Evolutionary conservation across 352 stramenopile species (phyloP).

Genomic region (Phytophthora macrochlamydospora): DNA sequence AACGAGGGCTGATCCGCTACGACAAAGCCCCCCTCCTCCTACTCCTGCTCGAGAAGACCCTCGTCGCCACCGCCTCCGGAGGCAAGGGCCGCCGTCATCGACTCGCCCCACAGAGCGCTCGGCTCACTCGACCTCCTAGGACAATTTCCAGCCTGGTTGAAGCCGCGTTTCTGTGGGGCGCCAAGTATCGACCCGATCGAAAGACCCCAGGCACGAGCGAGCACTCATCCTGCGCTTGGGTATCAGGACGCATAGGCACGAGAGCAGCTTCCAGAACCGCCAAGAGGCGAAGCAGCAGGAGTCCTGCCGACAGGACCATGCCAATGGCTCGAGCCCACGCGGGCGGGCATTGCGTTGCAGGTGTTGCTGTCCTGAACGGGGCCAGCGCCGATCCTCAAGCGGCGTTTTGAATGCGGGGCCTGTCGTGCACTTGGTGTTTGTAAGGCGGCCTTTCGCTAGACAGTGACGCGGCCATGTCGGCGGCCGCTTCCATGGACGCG

Average conservation of each 20-base stretch:
- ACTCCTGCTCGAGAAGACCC: too few relatives aligned
- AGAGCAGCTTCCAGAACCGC: background rate
- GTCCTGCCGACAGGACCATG: background rate
- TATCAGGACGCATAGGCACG: background rate
- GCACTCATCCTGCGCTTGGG: background rate
- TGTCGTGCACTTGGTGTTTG: conserved; percentile 1
- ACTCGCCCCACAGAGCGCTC: too few relatives aligned
- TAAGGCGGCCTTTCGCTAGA: conserved; percentile 7
- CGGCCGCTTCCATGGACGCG: conserved; percentile 12
- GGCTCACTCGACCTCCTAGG: too few relatives aligned
- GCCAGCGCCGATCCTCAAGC: conserved; percentile 23
- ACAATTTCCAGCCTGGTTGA: background rate
- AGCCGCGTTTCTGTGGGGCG: background rate
- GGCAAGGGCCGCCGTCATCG: too few relatives aligned
- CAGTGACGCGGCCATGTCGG: conserved; percentile 39
- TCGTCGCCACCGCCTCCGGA: too few relatives aligned
- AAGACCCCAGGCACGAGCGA: background rate
- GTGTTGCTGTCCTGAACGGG: conserved; percentile 2
- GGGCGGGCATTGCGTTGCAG: conserved; percentile 13
- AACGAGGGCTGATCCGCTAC: too few relatives aligned
- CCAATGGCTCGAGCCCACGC: background rate
- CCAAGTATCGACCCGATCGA: background rate
- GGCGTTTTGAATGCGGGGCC: background rate
- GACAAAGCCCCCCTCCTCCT: too few relatives aligned
- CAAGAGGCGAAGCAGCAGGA: background rate